phyloP scores from a whole-genome alignment of 805 yeast species.

The Hanseniaspora thailandica region DNA sequence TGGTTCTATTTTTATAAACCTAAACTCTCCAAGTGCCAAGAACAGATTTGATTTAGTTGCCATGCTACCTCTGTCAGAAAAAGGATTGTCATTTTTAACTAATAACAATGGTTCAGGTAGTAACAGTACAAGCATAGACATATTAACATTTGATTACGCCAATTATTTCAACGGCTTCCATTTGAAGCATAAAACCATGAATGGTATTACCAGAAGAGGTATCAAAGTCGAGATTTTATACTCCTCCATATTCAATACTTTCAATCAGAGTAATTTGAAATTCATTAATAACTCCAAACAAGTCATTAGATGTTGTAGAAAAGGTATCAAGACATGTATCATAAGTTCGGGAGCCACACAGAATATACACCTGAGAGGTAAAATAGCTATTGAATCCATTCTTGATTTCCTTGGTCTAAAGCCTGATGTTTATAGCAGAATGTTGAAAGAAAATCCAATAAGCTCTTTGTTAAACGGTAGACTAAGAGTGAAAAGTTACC shows the following conservation, averaged over 20 bases:
- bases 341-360: slow-evolving; percentile 62
- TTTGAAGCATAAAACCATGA: slow-evolving; percentile 70
- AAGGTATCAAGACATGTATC: slow-evolving; percentile 62
- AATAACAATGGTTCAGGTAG: slow-evolving; percentile 45
- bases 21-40: slow-evolving; percentile 10
- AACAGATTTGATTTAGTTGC: slow-evolving; percentile 66
- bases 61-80: slow-evolving; percentile 68
- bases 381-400: slow-evolving; percentile 56
- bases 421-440: slow-evolving; percentile 44
- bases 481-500: slow-evolving; percentile 59
- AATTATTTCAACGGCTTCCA: slow-evolving; percentile 30
- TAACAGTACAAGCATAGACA: slow-evolving; percentile 37
- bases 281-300: slow-evolving; percentile 63
- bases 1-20: slow-evolving; percentile 10
- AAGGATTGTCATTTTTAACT: slow-evolving; percentile 62
- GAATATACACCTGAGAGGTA: slow-evolving; percentile 50
- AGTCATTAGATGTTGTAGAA: slow-evolving; percentile 51
- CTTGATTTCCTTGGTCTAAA: slow-evolving; percentile 61
- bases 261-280: slow-evolving; percentile 40
- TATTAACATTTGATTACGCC: slow-evolving; percentile 60
- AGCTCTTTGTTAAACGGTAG: slow-evolving; percentile 62
- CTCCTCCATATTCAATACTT: slow-evolving; percentile 36
- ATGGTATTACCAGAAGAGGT: slow-evolving; percentile 76
- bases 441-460: slow-evolving; percentile 49
- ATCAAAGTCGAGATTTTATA: slow-evolving; percentile 71